Conservation (phyloP, 1,139 yeast species). For the Yamadazyma membranifaciens region DNA sequence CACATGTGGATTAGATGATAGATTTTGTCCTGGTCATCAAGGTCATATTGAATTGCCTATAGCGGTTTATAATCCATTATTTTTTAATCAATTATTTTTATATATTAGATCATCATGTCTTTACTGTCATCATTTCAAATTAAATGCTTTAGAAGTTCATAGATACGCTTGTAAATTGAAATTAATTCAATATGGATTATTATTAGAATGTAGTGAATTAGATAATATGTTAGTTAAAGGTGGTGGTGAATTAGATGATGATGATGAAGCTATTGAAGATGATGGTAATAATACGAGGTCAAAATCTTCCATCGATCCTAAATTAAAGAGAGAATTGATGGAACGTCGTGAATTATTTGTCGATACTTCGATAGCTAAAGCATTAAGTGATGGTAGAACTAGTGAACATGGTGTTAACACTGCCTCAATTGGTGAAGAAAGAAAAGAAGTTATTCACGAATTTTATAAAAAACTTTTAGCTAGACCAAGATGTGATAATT, state of each 20-base stretch:
- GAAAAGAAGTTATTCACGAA: slow-evolving; percentile 72
- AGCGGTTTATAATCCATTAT: slow-evolving; percentile 92
- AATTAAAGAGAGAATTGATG: slow-evolving; percentile 47
- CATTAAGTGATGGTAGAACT: slow-evolving; percentile 77
- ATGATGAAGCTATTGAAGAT: slow-evolving; percentile 31
- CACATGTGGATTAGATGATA: slow-evolving; percentile 94
- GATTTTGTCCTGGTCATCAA: slow-evolving; percentile 96
- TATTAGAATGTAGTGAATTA: slow-evolving; percentile 72
- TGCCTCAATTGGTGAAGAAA: slow-evolving; percentile 82
- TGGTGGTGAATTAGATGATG: slow-evolving; percentile 33
- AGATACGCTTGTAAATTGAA: slow-evolving; percentile 74
- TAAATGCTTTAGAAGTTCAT: slow-evolving; percentile 68
- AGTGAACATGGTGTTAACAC: slow-evolving; percentile 68
- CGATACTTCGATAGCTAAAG: slow-evolving; percentile 64
- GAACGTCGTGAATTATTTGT: slow-evolving; percentile 69
- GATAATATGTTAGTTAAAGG: slow-evolving; percentile 55
- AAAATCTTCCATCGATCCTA: slow-evolving; percentile 30
- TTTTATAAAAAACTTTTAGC: slow-evolving; percentile 71
- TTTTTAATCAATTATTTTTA: slow-evolving; percentile 86
- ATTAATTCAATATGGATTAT: slow-evolving; percentile 83
- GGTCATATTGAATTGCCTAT: slow-evolving; percentile 97
- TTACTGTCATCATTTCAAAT: slow-evolving; percentile 83
- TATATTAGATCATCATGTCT: slow-evolving; percentile 84
- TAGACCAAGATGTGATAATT: slow-evolving; percentile 89
- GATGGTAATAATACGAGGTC: slow-evolving; percentile 25